Evolutionary conservation across 2,329 filamentous ascomycete species (phyloP).

Genomic region (Pseudogymnoascus sp.): DNA sequence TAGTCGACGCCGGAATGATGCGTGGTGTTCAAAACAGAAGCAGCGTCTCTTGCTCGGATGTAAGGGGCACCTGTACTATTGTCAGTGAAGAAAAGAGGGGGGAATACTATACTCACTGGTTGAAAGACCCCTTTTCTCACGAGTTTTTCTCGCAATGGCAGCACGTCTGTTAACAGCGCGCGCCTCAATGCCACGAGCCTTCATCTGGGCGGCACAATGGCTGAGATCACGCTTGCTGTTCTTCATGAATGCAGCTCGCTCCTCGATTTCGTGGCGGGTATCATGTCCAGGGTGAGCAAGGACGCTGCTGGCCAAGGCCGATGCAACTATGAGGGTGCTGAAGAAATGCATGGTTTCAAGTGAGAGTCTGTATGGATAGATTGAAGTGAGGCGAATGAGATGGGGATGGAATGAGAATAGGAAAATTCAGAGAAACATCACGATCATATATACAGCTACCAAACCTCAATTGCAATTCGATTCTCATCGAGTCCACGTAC

Average conservation of each 20-base stretch:
- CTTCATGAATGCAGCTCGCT: constrained; percentile 30
- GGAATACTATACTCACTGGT: constrained; percentile 11
- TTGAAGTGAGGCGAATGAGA: not conserved
- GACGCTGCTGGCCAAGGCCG: constrained; percentile 9
- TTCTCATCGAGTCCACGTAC: not conserved
- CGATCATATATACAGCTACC: not conserved
- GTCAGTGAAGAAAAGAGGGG: not conserved
- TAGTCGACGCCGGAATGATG: constrained; percentile 24
- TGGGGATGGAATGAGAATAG: not conserved
- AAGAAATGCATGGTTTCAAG: not conserved
- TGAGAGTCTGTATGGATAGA: not conserved
- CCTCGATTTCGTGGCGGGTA: constrained; percentile 27
- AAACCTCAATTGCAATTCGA: not conserved
- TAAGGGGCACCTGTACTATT: not conserved
- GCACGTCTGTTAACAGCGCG: constrained; percentile 29
- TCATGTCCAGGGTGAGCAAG: constrained; percentile 34
- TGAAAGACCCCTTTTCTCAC: constrained; percentile 27
- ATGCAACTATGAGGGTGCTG: not conserved
- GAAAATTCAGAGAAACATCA: not conserved
- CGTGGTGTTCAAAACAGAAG: constrained; percentile 14
- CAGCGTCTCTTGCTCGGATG: constrained; percentile 16
- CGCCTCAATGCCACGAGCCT: constrained; percentile 31
- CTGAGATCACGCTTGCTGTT: constrained; percentile 29
- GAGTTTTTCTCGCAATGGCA: constrained; percentile 27
- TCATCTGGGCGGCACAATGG: constrained; percentile 33